These are phyloP conservation scores for Ploettnerulaceae sp. DNA, from an alignment of 2,329 filamentous ascomycete genomes.

Conservation along the genomic window DNA sequence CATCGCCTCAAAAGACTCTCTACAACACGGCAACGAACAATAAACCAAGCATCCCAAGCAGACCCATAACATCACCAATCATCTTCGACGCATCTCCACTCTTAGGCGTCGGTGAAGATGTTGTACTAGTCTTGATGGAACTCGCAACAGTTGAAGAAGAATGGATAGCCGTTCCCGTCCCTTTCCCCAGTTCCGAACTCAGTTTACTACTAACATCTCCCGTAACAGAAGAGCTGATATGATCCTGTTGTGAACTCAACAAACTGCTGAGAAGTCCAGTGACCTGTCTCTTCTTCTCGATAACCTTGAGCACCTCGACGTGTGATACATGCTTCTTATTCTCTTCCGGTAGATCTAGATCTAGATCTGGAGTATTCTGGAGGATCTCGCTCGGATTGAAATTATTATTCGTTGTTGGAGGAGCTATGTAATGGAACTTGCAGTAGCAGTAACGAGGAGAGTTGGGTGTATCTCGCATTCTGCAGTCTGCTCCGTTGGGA, in stretches of 20 bases:
- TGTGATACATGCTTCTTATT: background rate
- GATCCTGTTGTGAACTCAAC: no score
- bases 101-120: background rate
- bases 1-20: no score
- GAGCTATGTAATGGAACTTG: background rate
- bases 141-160: background rate
- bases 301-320: background rate
- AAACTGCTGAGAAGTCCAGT: no score
- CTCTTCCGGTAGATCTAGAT: background rate
- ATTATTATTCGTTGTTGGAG: background rate
- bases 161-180: background rate
- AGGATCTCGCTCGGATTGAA: slow-evolving; percentile 1
- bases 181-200: no score
- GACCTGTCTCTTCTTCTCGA: no score
- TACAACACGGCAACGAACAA: background rate
- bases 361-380: background rate
- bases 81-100: background rate
- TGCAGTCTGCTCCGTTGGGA: background rate
- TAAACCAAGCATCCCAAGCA: background rate
- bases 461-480: background rate
- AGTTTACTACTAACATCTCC: no score
- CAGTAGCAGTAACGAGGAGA: background rate
- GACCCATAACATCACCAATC: background rate
- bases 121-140: background rate
- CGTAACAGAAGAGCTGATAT: no score